A percentile compares a stretch with the other conserved stretches of the same genome.
These are phyloP conservation scores for Debaryomyces fabryi DNA, from an alignment of 1,139 yeast species.

Conservation along the genomic window DNA sequence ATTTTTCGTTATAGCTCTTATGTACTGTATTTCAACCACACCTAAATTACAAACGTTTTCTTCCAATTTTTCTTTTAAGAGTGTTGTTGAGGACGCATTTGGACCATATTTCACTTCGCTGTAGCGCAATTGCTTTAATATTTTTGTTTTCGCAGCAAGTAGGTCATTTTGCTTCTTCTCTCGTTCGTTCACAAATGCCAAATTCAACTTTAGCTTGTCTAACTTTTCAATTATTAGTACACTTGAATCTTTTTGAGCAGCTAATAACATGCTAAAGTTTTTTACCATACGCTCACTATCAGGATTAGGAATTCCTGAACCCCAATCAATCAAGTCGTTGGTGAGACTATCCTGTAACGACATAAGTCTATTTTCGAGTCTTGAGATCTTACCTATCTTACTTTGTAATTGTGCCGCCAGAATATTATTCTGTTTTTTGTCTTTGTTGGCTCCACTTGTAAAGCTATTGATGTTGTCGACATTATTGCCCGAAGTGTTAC, in stretches of 20 bases:
- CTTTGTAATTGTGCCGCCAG: conserved; percentile 23
- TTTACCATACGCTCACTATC: conserved; percentile 42
- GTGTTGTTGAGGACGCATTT: conserved; percentile 38
- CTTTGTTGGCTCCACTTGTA: conserved; percentile 7
- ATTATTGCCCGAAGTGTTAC: background rate
- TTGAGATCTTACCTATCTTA: conserved; percentile 36
- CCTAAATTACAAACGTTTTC: conserved; percentile 50
- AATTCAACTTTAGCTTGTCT: conserved; percentile 43
- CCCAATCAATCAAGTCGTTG: conserved; percentile 46
- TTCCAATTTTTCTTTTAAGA: conserved; percentile 52
- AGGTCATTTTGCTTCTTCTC: conserved; percentile 50
- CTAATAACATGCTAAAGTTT: conserved; percentile 42
- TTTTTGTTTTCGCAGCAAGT: conserved; percentile 33
- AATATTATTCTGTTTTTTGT: conserved; percentile 10
- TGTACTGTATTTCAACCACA: conserved; percentile 53
- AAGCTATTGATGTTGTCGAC: conserved; percentile 7
- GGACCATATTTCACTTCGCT: conserved; percentile 51
- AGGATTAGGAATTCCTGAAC: conserved; percentile 38
- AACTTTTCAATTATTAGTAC: conserved; percentile 39
- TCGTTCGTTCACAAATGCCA: conserved; percentile 51
- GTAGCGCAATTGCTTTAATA: conserved; percentile 38
- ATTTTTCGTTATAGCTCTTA: conserved; percentile 47
- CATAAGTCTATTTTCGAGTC: conserved; percentile 34
- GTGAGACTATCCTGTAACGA: conserved; percentile 38
- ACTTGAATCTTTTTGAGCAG: conserved; percentile 35